Conservation (phyloP, 2,329 filamentous ascomycete species). For the Orbilia oligospora region DNA sequence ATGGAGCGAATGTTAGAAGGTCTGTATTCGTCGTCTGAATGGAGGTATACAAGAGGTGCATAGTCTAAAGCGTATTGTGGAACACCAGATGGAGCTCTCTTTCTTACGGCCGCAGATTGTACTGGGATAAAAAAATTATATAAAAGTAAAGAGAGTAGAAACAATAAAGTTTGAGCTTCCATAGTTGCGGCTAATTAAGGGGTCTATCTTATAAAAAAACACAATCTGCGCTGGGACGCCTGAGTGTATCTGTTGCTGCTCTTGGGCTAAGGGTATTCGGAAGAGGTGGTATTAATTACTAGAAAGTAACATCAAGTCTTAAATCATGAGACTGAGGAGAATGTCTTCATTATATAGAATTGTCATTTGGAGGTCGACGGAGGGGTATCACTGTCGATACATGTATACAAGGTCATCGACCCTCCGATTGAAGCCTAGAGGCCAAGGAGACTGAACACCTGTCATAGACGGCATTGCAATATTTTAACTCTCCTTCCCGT, state of each 20-base stretch:
- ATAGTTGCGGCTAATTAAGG: not conserved
- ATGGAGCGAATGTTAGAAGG: constrained; percentile 71
- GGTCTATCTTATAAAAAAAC: not conserved
- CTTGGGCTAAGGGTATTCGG: not conserved
- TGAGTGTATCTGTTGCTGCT: not conserved
- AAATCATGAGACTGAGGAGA: not conserved
- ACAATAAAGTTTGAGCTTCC: not conserved
- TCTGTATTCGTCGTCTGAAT: constrained; percentile 70
- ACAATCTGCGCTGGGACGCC: not conserved
- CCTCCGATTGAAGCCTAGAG: not conserved
- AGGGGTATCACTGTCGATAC: not conserved
- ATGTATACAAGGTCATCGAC: not conserved
- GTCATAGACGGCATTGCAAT: constrained; percentile 9
- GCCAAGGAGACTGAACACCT: constrained; percentile 23
- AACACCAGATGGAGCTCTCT: constrained; percentile 31
- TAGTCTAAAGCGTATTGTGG: constrained; percentile 56
- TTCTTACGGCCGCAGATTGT: constrained; percentile 19
- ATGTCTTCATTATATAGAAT: not conserved
- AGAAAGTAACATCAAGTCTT: not conserved
- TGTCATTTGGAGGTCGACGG: constrained; percentile 6
- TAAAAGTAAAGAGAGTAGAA: not conserved
- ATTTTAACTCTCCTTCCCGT: constrained; percentile 34
- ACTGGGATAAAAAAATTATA: not conserved
- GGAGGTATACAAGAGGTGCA: constrained; percentile 71
- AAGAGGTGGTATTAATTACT: not conserved